Base-by-base conservation (phyloP, 2,329 filamentous ascomycete species). In the Colletotrichum sp. region DNA sequence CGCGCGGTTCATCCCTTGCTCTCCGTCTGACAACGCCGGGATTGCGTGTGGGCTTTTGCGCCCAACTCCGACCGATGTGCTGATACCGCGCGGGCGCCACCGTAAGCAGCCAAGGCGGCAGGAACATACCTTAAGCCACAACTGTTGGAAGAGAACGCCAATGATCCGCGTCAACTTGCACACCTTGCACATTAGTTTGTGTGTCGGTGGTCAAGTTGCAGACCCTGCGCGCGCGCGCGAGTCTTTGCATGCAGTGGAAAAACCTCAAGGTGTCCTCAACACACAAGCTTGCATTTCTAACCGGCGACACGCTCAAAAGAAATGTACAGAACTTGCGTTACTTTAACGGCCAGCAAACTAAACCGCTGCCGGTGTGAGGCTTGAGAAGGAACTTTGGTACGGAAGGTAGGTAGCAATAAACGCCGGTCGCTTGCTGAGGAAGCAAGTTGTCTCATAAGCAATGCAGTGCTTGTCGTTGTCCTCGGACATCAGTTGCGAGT, bases 1-100 rank as follows among this genome's bases (percentile, higher is more conserved):
- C 66, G 68, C 71, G 48, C 43, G 67, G 22, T 28, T 74, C 71
- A 68, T 58, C 28, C n/a, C 60, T 60, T 22, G 60, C 65, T 74
- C 56, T 52, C 66, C 27, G 27, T 48, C 30, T n/a, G 3, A 52
- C 6, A 52, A 22, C 6, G 25, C 39, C n/a, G 16, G 16, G 6
- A 9, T 5, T 43, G 16, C 60, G 36, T 52, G 16, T 67, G 62
- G 69, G 36, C 73, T 62, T 72, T 43, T 68, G 43, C 43, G 43
- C 67, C 34, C 13, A 8, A 69, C 27, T 58, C 55, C 22, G 55
- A 58, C 16, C 27, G n/a, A 27, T 16, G 25, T n/a, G 18, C 27
- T 34, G 25, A 48, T 25, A 22, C 34, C 27, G 34, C 48, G 34
- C 52, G 36, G 60, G n/a, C 60, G 36, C 27, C 12, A 56, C 55